Conservation (phyloP, 2,329 filamentous ascomycete species). For the Epichloe amarillans region DNA sequence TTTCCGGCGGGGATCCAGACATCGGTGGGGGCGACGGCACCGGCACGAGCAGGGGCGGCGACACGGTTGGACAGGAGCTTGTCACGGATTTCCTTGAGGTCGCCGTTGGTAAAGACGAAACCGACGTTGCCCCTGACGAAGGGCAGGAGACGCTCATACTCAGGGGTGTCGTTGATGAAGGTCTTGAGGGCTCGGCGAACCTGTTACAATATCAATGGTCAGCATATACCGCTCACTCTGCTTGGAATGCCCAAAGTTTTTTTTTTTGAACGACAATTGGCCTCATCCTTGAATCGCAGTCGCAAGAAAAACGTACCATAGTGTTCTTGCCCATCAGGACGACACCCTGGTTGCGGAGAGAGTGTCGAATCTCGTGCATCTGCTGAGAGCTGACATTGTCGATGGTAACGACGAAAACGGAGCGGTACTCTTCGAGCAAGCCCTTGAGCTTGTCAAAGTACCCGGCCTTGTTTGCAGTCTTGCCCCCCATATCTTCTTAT, state of each 20-base stretch:
- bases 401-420: slow-evolving; percentile 92
- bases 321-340: slow-evolving; percentile 99
- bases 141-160: slow-evolving; percentile 96
- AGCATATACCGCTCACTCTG: slow-evolving; percentile 6
- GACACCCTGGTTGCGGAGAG: slow-evolving; percentile 82
- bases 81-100: slow-evolving; percentile 84
- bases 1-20: slow-evolving; percentile 96
- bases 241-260: not conserved
- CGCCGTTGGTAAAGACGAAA: slow-evolving; percentile 98
- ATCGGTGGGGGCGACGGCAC: slow-evolving; percentile 85
- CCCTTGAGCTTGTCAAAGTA: slow-evolving; percentile 99
- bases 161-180: slow-evolving; percentile 78
- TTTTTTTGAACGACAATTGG: too few species aligned
- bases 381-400: slow-evolving; percentile 99
- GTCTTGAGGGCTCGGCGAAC: slow-evolving; percentile 95
- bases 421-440: slow-evolving; percentile 92
- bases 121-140: slow-evolving; percentile 96
- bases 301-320: slow-evolving; percentile 54
- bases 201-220: slow-evolving; percentile 25
- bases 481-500: slow-evolving; percentile 99
- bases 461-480: slow-evolving; percentile 78
- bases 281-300: not conserved
- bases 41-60: slow-evolving; percentile 92
- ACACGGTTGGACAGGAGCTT: slow-evolving; percentile 96
- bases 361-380: slow-evolving; percentile 98